These are phyloP conservation scores for Leavenworthia alabamica DNA, from an alignment of 345 rosid species.

Conservation along the genomic window DNA sequence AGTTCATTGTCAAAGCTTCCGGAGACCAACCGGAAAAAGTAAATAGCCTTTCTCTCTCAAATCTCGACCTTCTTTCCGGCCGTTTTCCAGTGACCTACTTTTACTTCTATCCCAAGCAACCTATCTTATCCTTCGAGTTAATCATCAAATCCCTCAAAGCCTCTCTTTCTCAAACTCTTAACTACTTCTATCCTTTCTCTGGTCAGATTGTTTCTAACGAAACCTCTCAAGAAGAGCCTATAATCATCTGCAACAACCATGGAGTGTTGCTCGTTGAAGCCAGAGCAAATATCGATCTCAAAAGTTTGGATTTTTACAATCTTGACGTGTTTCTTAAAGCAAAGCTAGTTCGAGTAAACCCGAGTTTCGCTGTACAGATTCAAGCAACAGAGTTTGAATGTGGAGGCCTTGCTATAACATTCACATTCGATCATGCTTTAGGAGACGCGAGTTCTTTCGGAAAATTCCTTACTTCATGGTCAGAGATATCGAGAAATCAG, in stretches of 20 bases:
- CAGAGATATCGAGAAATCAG: constrained; percentile 52
- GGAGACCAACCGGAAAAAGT: constrained; percentile 22
- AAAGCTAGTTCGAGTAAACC: constrained; percentile 42
- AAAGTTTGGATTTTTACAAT: constrained; percentile 50
- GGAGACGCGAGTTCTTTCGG: constrained; percentile 74
- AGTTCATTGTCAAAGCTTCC: constrained; percentile 47
- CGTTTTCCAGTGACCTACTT: constrained; percentile 79
- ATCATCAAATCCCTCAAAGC: constrained; percentile 37
- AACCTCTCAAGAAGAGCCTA: constrained; percentile 46
- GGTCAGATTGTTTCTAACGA: constrained; percentile 54
- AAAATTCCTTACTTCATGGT: constrained; percentile 60
- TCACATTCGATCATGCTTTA: constrained; percentile 81
- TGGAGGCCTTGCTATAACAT: constrained; percentile 62
- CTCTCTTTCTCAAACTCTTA: constrained; percentile 52
- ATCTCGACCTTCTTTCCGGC: constrained; percentile 84
- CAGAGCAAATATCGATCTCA: constrained; percentile 40
- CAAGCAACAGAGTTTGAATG: constrained; percentile 55
- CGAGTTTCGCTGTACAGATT: constrained; percentile 49
- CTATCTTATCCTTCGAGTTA: constrained; percentile 14
- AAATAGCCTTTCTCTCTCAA: constrained; percentile 47
- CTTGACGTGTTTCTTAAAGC: constrained; percentile 43
- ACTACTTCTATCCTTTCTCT: constrained; percentile 61
- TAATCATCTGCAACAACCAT: constrained; percentile 55
- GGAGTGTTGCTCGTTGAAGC: constrained; percentile 61
- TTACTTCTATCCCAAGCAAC: constrained; percentile 51